Conservation (phyloP, 2,329 filamentous ascomycete genomes). For the Fusarium austroafricanum region DNA sequence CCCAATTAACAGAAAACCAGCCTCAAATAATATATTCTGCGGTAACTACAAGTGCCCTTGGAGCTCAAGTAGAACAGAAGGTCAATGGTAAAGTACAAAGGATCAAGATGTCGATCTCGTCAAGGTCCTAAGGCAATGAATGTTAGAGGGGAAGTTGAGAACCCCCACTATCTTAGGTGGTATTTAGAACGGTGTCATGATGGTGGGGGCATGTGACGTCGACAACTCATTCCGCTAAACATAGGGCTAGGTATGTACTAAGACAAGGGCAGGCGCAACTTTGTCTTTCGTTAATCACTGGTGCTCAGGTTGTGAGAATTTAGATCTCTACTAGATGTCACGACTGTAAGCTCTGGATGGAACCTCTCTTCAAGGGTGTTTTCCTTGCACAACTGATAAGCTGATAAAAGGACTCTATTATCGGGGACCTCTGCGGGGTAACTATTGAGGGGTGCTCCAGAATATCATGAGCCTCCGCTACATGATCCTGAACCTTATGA, state of each 20-base stretch:
- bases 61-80: background rate
- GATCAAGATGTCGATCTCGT: background rate
- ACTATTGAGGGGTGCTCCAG: background rate
- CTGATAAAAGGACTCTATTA: background rate
- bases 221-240: background rate
- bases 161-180: constrained; percentile 4
- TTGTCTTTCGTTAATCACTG: background rate
- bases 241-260: background rate
- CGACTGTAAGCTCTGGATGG: too few relatives aligned
- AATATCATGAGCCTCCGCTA: background rate
- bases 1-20: background rate
- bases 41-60: background rate
- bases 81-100: constrained; percentile 1
- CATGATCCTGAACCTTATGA: constrained; percentile 6
- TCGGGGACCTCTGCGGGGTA: constrained; percentile 1
- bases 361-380: too few relatives aligned
- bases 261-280: background rate
- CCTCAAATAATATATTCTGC: background rate
- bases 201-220: constrained; percentile 38
- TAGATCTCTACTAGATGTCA: background rate
- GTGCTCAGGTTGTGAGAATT: background rate
- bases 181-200: constrained; percentile 3
- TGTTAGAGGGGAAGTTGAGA: constrained; percentile 1
- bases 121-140: background rate
- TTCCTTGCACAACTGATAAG: too few relatives aligned